phyloP scores from a whole-genome alignment of 805 yeast species.

The Priceomyces medius region DNA sequence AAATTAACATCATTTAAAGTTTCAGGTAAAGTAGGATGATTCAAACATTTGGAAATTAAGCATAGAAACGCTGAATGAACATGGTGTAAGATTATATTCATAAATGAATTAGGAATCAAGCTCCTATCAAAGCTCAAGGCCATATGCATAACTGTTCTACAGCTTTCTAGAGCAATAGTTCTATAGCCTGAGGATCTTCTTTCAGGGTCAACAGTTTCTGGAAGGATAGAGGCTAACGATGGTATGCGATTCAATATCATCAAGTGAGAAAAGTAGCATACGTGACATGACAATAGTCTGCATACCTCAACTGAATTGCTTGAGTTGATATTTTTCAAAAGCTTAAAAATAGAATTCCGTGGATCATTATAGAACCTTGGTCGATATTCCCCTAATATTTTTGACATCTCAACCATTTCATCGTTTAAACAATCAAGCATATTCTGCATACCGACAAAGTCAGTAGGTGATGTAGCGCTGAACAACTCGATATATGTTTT shows the following conservation, averaged over 20 bases:
- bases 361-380: conserved; percentile 33
- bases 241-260: conserved; percentile 38
- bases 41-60: conserved; percentile 28
- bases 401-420: conserved; percentile 23
- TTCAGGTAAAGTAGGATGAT: conserved; percentile 29
- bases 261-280: conserved; percentile 34
- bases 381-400: conserved; percentile 16
- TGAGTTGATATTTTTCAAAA: conserved; percentile 11
- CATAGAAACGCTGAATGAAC: conserved; percentile 23
- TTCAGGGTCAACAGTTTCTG: not conserved
- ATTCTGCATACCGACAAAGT: conserved; percentile 18
- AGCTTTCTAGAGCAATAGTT: conserved; percentile 30
- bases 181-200: conserved; percentile 19
- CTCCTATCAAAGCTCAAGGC: conserved; percentile 21
- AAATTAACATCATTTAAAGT: conserved; percentile 27
- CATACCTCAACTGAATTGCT: conserved; percentile 11
- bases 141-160: conserved; percentile 35
- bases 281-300: conserved; percentile 20
- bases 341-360: not conserved
- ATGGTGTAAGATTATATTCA: not conserved
- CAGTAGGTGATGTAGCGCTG: conserved; percentile 23
- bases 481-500: conserved; percentile 31
- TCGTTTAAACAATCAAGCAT: conserved; percentile 26
- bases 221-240: conserved; percentile 11
- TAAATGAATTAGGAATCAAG: conserved; percentile 25